A percentile compares a stretch with the other conserved stretches of the same genome.
Evolutionary conservation across 345 rosid genomes (phyloP).

Genomic region (Kernera saxatilis): DNA sequence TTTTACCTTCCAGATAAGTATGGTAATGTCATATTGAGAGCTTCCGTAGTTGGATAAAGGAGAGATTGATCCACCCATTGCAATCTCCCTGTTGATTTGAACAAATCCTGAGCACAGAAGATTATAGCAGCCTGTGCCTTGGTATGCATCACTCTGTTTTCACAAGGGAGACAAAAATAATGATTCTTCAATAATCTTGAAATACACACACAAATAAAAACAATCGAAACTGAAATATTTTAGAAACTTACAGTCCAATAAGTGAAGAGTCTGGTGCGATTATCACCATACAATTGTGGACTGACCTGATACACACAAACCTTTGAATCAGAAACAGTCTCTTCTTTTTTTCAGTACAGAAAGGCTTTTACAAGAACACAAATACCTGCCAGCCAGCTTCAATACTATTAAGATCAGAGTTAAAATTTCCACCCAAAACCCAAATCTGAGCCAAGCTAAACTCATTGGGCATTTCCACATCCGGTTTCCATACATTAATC

Average conservation of each 20-base stretch:
- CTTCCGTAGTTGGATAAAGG: conserved; percentile 49
- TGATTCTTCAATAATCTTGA: background rate
- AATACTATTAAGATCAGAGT: conserved; percentile 65
- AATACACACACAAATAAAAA: background rate
- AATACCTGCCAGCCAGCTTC: conserved; percentile 80
- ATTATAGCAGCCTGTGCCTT: conserved; percentile 80
- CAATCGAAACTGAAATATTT: background rate
- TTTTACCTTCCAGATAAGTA: conserved; percentile 73
- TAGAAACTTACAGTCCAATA: conserved; percentile 69
- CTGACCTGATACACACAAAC: conserved; percentile 45
- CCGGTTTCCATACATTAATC: conserved; percentile 71
- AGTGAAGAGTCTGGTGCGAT: conserved; percentile 59
- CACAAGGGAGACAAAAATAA: background rate
- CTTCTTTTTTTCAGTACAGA: background rate
- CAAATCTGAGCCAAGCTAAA: conserved; percentile 72
- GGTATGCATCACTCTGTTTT: conserved; percentile 70
- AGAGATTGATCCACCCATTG: conserved; percentile 71
- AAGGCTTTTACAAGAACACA: background rate
- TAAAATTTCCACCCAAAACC: conserved; percentile 69
- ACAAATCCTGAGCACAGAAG: conserved; percentile 68
- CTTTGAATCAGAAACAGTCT: background rate
- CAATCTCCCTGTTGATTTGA: conserved; percentile 65
- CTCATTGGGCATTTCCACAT: conserved; percentile 59
- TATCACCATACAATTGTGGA: conserved; percentile 69
- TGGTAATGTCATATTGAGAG: conserved; percentile 65